Base-by-base conservation (phyloP, 2,329 filamentous ascomycete genomes). In the Ploettnerulaceae sp. region DNA sequence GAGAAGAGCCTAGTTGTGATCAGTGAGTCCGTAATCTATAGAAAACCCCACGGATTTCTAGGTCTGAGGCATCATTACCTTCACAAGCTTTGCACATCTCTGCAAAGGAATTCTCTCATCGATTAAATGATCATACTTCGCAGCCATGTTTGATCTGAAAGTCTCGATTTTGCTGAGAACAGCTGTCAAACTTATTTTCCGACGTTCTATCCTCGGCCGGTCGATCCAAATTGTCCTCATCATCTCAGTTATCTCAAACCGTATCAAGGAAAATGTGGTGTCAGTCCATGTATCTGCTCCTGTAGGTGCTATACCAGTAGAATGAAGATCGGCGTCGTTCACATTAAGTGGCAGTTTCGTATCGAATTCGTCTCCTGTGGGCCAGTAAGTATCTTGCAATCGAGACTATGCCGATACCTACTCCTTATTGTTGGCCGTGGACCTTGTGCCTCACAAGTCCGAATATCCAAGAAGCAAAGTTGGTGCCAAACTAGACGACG, bases 401-500 rank as follows among this genome's bases (percentile, higher is more conserved):
- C n/a, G n/a, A n/a, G n/a, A n/a, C n/a, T n/a, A n/a, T n/a, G n/a
- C n/a, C n/a, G n/a, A n/a, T n/a, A n/a, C n/a, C n/a, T n/a, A n/a
- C n/a, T n/a, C n/a, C 82, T 76, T 44, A 89, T 87, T 42, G 79
- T 75, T 0, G 83, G 82, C 18, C 81, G 74, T 7, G 85, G 85
- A 0, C 84, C 86, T 52, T 86, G 84, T 1, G 81, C 78, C 64
- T 89, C 85, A 58, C 80, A 86, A 0, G 84, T 88, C 29, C 84
- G 74, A 47, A 88, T 76, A 61, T 89, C 86, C 7, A 90, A 71
- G 61, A 86, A 86, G 64, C 83, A 88, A 15, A 90, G 71, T 57
- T 89, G 84, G 61, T 88, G 82, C 86, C 85, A 89, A 25, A 89
- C 72, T 29, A 89, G 67, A 4, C 85, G 77, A 9, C 85, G 77